Base-by-base conservation (phyloP, 2,329 filamentous ascomycete species). In the Ascochyta pisi region DNA sequence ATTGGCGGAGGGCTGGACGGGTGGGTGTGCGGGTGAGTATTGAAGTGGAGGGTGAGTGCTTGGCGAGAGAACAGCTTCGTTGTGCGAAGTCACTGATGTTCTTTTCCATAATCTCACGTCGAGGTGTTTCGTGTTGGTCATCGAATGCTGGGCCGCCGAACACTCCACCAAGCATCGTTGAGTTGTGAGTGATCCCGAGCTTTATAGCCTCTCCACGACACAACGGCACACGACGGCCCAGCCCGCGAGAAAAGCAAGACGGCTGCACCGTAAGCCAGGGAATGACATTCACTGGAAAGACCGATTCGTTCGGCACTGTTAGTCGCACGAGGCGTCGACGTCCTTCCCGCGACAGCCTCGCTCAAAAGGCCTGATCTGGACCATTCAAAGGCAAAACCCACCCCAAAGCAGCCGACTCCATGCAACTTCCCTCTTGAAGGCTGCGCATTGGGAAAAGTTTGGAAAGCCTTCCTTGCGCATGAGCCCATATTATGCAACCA, bases 401-500 rank as follows among this genome's bases (percentile, higher is more conserved):
- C 39, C 45, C 45, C 7, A 49, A 54, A 44, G 40, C 39, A 40
- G 51, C 27, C 39, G 9, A 19, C 27, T 27, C 38, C n/a, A 49
- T 49, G 51, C 45, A 45, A 19, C 45, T 12, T 39, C 27, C 39
- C 51, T 34, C 23, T n/a, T 27, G 10, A 37, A 3, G 35, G 45
- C 39, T 19, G 19, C 39, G 19, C 31, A 38, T 49, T 35, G 9
- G 51, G 45, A 4, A 48, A 54, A 19, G 38, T 24, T 33, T 31
- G 15, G 22, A 39, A 13, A 26, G 16, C 4, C 39, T 42, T 39
- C 38, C 38, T 43, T 37, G 33, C 50, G 23, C 19, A 16, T 33
- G 19, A 54, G 31, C 33, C 50, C 38, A 33, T 19, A 19, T 27
- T 29, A 54, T 54, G 51, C 51, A 31, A 54, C 34, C n/a, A 54